phyloP scores from a whole-genome alignment of 208 protist genomes.

The Porcisia deanei region DNA sequence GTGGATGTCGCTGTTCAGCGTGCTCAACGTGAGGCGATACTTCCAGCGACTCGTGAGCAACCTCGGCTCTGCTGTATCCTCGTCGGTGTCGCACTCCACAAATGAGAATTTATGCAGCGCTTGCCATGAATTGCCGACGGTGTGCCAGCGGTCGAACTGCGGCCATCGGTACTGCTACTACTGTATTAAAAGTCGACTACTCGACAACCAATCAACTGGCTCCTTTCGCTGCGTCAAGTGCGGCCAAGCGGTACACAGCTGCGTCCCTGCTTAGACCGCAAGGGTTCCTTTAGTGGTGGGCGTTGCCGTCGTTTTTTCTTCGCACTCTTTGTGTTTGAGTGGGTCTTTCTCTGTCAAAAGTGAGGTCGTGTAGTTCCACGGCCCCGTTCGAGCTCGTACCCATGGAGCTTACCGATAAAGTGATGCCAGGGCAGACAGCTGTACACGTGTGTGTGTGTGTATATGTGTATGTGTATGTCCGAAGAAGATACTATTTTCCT shows the following conservation, averaged over 20 bases:
- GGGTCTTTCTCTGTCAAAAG: background rate
- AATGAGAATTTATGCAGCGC: slow-evolving; percentile 74
- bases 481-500: too few species aligned
- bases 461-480: slow-evolving; percentile 2
- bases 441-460: background rate
- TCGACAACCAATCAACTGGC: slow-evolving; percentile 49
- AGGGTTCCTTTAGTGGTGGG: background rate
- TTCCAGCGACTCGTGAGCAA: slow-evolving; percentile 52
- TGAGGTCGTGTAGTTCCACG: background rate
- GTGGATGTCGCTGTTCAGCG: slow-evolving; percentile 73
- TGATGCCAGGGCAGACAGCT: background rate
- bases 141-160: slow-evolving; percentile 85
- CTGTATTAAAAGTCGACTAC: slow-evolving; percentile 88
- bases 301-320: background rate
- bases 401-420: background rate
- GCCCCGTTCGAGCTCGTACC: background rate
- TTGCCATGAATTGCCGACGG: slow-evolving; percentile 63
- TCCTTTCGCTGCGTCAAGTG: slow-evolving; percentile 85
- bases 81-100: slow-evolving; percentile 15
- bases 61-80: slow-evolving; percentile 38
- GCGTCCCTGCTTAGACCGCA: slow-evolving; percentile 34
- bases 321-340: background rate
- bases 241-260: slow-evolving; percentile 62
- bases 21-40: slow-evolving; percentile 76
- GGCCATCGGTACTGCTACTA: slow-evolving; percentile 93